phyloP scores from a whole-genome alignment of 2,329 filamentous ascomycete genomes.

The Verticillium nubilum region DNA sequence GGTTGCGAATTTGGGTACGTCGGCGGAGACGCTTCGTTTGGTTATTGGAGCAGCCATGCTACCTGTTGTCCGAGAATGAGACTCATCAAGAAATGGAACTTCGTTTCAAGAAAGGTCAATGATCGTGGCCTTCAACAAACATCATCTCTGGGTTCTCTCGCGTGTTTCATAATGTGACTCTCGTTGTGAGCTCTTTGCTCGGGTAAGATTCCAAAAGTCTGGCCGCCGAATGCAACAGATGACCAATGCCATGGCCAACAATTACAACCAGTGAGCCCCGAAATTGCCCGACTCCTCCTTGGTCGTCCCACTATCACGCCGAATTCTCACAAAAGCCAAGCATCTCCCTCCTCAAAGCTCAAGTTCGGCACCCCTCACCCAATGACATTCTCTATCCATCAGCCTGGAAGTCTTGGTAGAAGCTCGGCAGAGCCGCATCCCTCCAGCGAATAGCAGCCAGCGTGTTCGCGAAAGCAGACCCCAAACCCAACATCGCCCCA shows the following conservation, averaged over 20 bases:
- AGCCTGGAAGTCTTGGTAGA: neutral
- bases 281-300: neutral
- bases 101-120: too few relatives aligned
- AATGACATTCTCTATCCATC: neutral
- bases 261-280: neutral
- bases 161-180: too few relatives aligned
- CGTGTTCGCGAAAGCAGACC: neutral
- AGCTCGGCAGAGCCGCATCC: neutral
- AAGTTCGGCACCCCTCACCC: neutral
- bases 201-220: neutral
- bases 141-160: too few relatives aligned
- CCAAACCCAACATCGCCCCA: neutral
- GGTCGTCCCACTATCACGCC: neutral
- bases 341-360: neutral
- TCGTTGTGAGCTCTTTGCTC: too few relatives aligned
- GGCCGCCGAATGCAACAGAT: neutral
- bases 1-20: too few relatives aligned
- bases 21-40: too few relatives aligned
- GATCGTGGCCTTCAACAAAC: too few relatives aligned
- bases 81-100: too few relatives aligned
- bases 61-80: too few relatives aligned
- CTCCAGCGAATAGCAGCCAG: neutral
- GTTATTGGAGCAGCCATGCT: too few relatives aligned
- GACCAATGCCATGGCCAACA: neutral
- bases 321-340: neutral